Conservation (phyloP, 345 rosid genomes). For the Dipteronia dyeriana region DNA sequence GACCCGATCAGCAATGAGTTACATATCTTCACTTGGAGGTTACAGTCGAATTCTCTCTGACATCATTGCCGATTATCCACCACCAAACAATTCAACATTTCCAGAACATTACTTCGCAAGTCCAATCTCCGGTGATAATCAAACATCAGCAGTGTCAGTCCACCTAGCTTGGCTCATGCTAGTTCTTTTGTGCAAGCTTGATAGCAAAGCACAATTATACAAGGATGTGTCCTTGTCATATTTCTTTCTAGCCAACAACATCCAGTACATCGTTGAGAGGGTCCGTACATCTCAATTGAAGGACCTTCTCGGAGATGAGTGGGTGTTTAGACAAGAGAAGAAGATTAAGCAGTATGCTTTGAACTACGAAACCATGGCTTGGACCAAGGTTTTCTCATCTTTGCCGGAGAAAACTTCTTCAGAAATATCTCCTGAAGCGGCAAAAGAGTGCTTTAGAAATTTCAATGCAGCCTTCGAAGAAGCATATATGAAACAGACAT, state of each 20-base stretch:
- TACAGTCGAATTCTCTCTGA: slow-evolving; percentile 53
- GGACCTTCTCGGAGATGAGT: slow-evolving; percentile 67
- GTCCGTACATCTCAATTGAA: slow-evolving; percentile 52
- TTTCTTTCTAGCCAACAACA: slow-evolving; percentile 86
- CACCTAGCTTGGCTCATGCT: slow-evolving; percentile 75
- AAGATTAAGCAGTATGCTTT: slow-evolving; percentile 57
- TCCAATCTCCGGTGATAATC: slow-evolving; percentile 35
- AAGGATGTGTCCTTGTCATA: slow-evolving; percentile 70
- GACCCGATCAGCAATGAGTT: slow-evolving; percentile 63
- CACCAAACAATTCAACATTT: slow-evolving; percentile 31
- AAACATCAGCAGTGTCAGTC: slow-evolving; percentile 35
- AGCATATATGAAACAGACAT: slow-evolving; percentile 60
- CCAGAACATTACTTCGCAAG: slow-evolving; percentile 56
- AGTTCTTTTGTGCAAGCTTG: slow-evolving; percentile 77
- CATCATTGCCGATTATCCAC: slow-evolving; percentile 56
- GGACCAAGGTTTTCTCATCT: slow-evolving; percentile 60
- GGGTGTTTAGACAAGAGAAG: slow-evolving; percentile 54
- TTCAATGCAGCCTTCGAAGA: slow-evolving; percentile 76
- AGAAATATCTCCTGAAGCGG: slow-evolving; percentile 41
- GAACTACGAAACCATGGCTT: slow-evolving; percentile 66
- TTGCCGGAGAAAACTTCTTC: slow-evolving; percentile 46
- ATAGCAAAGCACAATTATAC: slow-evolving; percentile 63
- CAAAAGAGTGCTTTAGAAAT: slow-evolving; percentile 47
- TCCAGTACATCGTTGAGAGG: slow-evolving; percentile 54
- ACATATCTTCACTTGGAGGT: slow-evolving; percentile 58